Evolutionary conservation across 768 basidiomycete species (phyloP), one percentile per base, ranked within the genome.

Genomic region (Paxillus involutus): DNA sequence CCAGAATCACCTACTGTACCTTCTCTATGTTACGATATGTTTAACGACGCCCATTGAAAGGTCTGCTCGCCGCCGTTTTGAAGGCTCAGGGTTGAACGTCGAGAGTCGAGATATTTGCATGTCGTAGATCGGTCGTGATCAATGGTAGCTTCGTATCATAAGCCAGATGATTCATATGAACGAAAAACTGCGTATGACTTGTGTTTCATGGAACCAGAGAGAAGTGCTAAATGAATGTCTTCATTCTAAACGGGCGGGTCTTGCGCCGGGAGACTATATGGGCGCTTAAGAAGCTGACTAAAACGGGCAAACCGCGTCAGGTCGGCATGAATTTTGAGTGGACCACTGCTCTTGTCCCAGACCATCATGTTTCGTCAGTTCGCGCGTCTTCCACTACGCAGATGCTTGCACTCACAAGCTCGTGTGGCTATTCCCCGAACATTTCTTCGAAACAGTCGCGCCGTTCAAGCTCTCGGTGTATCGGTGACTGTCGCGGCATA

Each of bases 301-400:
- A 68, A 55, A 52, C 46, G 30, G 49, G 54, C 40, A 42, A 39
- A 43, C 35, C n/a, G 2, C 40, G 30, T 26, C 44, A 3, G 39
- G 26, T 47, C 52, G 56, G 57, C 58, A 47, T 29, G 63, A 66
- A 68, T 66, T 67, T 68, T 59, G 55, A 48, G 36, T 4, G 7
- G 4, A 29, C n/a, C 35, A 21, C 46, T 19, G 43, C 49, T 44
- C 47, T 57, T 44, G 26, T 13, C 33, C 52, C 33, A 11, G 49
- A 55, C 55, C 58, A 62, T 26, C 56, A 87, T 86, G 84, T 76
- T 86, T 62, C 72, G 80, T 58, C 75, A 79, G 56, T 68, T 83
- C 16, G 71, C 80, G 61, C 80, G 77, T 72, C 70, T 80, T 50
- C 75, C 83, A 19, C 66, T 85, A 7, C 77, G 79, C 54, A 74